Conservation (phyloP, 1,284 basidiomycete species). For the Ustilago vetiveriae region DNA sequence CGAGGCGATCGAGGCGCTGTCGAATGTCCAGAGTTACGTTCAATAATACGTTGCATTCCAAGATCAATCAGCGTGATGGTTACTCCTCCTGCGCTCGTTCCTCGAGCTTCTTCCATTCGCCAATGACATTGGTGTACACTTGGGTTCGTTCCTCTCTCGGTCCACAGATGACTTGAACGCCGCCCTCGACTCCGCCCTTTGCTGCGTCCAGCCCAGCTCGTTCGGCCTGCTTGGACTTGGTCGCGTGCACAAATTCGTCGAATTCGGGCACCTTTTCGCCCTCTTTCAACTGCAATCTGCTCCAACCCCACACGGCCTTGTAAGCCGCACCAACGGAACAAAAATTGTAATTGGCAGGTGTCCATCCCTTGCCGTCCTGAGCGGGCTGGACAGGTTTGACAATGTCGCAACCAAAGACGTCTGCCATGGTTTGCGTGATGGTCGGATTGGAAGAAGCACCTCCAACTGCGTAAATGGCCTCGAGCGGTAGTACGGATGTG, state of each 20-base stretch:
- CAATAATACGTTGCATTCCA: slow-evolving; percentile 1
- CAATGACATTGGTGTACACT: slow-evolving; percentile 30
- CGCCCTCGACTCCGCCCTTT: slow-evolving; percentile 19
- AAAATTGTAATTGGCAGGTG: slow-evolving; percentile 55
- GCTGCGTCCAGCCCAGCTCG: slow-evolving; percentile 7
- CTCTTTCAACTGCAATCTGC: slow-evolving; percentile 8
- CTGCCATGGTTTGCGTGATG: slow-evolving; percentile 80
- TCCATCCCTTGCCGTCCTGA: slow-evolving; percentile 32
- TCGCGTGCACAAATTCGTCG: slow-evolving; percentile 47
- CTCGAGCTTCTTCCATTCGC: slow-evolving; percentile 44
- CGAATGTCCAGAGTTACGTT: slow-evolving; percentile 22
- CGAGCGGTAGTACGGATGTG: slow-evolving; percentile 67
- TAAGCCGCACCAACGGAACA: slow-evolving; percentile 64
- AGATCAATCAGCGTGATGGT: neutral
- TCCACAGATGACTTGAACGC: slow-evolving; percentile 37
- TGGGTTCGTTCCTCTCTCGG: slow-evolving; percentile 20
- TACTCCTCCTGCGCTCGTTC: slow-evolving; percentile 20
- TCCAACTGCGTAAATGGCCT: slow-evolving; percentile 80
- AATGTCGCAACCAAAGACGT: slow-evolving; percentile 74
- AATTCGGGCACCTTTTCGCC: slow-evolving; percentile 19
- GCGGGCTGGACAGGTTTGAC: slow-evolving; percentile 48
- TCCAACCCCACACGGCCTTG: slow-evolving; percentile 63
- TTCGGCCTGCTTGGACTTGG: slow-evolving; percentile 20
- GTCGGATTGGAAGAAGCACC: slow-evolving; percentile 80
- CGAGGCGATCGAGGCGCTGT: slow-evolving; percentile 37